These are phyloP conservation scores for Collybia mongolica DNA, from an alignment of 768 basidiomycete species.

Conservation along the genomic window DNA sequence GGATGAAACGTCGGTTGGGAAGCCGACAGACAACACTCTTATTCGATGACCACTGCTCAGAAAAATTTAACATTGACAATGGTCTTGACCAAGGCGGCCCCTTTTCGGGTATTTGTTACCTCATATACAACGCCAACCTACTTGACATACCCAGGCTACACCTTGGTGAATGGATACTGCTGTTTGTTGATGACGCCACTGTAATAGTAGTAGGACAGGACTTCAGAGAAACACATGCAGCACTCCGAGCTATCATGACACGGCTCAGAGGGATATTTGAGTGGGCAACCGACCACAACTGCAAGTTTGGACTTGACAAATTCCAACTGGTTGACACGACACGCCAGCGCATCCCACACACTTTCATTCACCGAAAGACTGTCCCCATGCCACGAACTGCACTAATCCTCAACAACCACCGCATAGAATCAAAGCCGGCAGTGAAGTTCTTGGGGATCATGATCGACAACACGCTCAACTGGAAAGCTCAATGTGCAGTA, in stretches of 20 bases:
- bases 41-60: not conserved
- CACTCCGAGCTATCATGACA: constrained; percentile 5
- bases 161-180: not conserved
- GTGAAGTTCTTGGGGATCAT: too few species aligned
- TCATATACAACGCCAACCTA: constrained; percentile 24
- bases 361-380: too few species aligned
- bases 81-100: constrained; percentile 23
- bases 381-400: constrained; percentile 1
- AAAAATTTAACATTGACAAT: not conserved
- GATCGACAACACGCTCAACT: too few species aligned
- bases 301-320: constrained; percentile 15
- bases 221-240: not conserved
- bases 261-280: constrained; percentile 7
- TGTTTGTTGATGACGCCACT: constrained; percentile 1
- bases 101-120: constrained; percentile 19
- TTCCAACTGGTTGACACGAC: too few species aligned
- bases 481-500: constrained; percentile 7
- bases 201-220: not conserved
- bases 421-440: constrained; percentile 14
- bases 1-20: too few species aligned
- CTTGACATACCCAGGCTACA: constrained; percentile 3
- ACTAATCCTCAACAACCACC: constrained; percentile 2
- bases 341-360: too few species aligned
- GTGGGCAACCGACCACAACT: constrained; percentile 21
- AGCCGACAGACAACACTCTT: too few species aligned